phyloP scores from a whole-genome alignment of 2,329 filamentous ascomycete genomes.

The Amauroascus niger region DNA sequence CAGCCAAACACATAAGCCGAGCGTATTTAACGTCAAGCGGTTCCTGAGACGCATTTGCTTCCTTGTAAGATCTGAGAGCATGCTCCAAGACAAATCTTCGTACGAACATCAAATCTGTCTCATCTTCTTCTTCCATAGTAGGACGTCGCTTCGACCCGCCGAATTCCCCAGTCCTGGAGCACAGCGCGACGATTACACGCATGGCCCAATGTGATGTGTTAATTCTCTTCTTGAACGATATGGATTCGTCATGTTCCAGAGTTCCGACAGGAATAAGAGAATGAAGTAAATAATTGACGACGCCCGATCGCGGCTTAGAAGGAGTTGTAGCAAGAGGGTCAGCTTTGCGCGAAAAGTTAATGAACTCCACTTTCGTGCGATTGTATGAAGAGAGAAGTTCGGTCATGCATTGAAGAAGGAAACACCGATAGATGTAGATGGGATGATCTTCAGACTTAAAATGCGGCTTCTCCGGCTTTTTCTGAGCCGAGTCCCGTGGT shows the following conservation, averaged over 20 bases:
- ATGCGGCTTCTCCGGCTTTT: slow-evolving; percentile 58
- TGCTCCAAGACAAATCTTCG: slow-evolving; percentile 93
- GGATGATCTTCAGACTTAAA: slow-evolving; percentile 92
- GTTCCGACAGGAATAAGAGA: slow-evolving; percentile 60
- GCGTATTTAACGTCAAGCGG: slow-evolving; percentile 77
- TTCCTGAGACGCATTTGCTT: slow-evolving; percentile 69
- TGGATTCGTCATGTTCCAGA: slow-evolving; percentile 61
- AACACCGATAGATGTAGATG: slow-evolving; percentile 93
- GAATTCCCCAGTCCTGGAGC: slow-evolving; percentile 76
- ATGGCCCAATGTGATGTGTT: slow-evolving; percentile 81
- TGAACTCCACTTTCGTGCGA: slow-evolving; percentile 93
- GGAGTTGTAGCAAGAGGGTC: slow-evolving; percentile 76
- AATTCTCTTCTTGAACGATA: slow-evolving; percentile 70
- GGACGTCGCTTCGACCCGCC: slow-evolving; percentile 46
- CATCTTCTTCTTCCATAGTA: slow-evolving; percentile 32
- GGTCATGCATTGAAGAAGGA: slow-evolving; percentile 81
- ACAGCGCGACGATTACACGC: slow-evolving; percentile 73
- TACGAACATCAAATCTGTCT: slow-evolving; percentile 63
- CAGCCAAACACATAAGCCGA: slow-evolving; percentile 73
- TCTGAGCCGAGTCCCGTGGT: slow-evolving; percentile 26
- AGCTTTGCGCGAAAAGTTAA: slow-evolving; percentile 93
- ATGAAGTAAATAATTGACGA: slow-evolving; percentile 87
- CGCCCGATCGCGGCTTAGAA: slow-evolving; percentile 83
- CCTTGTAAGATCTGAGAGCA: slow-evolving; percentile 81
- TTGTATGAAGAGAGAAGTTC: slow-evolving; percentile 81